Conservation (phyloP, 345 rosid genomes). For the Syzygium aqueum region DNA sequence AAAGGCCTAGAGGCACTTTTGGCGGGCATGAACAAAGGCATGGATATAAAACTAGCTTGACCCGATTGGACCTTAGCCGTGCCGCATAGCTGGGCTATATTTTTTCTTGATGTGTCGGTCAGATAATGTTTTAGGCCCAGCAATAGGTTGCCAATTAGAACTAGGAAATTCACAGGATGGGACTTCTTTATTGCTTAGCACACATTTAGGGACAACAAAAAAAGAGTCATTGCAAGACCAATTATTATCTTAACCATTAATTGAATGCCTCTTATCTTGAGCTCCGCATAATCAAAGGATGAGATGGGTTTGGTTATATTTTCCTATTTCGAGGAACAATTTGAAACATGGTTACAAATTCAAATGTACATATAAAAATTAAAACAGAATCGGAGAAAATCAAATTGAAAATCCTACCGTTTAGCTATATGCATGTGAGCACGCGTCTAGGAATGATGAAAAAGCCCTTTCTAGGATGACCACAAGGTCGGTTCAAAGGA, state of each 20-base stretch:
- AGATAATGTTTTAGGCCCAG: neutral
- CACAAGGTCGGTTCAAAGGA: neutral
- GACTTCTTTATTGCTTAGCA: neutral
- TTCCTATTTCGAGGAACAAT: neutral
- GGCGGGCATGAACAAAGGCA: neutral
- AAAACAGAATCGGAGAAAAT: neutral
- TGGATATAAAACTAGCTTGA: neutral
- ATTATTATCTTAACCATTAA: neutral
- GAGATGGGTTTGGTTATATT: neutral
- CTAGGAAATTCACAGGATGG: neutral
- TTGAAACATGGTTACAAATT: neutral
- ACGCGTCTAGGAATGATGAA: neutral
- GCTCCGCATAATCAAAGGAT: fast-evolving
- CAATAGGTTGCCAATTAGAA: neutral
- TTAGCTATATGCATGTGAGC: neutral
- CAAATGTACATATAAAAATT: neutral
- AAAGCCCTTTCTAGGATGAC: neutral
- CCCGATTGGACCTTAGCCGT: neutral
- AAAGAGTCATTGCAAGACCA: neutral
- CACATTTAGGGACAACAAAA: neutral
- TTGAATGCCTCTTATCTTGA: neutral
- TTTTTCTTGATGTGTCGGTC: neutral
- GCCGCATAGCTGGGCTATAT: neutral
- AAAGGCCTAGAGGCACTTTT: neutral
- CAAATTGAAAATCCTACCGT: neutral